Conservation (phyloP, 257 asterid species). For the Osmanthus fragrans region DNA sequence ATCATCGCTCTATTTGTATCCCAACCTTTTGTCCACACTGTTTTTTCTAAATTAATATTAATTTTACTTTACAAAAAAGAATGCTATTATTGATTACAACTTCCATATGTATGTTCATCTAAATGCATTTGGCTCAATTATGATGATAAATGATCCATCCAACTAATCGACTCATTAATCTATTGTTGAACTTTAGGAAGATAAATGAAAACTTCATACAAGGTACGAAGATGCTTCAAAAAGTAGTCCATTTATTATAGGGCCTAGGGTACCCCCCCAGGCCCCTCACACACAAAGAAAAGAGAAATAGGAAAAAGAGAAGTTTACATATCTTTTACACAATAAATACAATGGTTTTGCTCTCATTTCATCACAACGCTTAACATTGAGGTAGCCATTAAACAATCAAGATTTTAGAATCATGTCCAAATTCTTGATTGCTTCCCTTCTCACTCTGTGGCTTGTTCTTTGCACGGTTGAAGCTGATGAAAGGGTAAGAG, state of each 20-base stretch:
- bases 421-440: slow-evolving; percentile 21
- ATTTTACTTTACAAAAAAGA: not conserved
- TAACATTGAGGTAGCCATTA: not conserved
- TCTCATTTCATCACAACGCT: not conserved
- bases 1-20: too few species aligned
- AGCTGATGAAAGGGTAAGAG: slow-evolving; percentile 18
- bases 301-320: too few species aligned
- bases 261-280: not conserved
- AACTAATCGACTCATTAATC: too few species aligned
- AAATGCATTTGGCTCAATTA: not conserved
- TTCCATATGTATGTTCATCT: too few species aligned
- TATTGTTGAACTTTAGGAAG: not conserved
- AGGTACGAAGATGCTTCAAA: not conserved
- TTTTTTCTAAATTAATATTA: too few species aligned
- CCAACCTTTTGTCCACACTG: not conserved
- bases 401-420: not conserved
- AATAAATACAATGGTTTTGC: not conserved
- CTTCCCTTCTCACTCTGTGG: slow-evolving; percentile 9
- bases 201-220: not conserved
- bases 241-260: not conserved
- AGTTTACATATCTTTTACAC: too few species aligned
- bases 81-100: too few species aligned
- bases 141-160: too few species aligned
- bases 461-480: not conserved
- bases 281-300: too few species aligned